These are phyloP conservation scores for Suhomyces prunicola DNA, from an alignment of 805 yeast genomes.

Conservation along the genomic window DNA sequence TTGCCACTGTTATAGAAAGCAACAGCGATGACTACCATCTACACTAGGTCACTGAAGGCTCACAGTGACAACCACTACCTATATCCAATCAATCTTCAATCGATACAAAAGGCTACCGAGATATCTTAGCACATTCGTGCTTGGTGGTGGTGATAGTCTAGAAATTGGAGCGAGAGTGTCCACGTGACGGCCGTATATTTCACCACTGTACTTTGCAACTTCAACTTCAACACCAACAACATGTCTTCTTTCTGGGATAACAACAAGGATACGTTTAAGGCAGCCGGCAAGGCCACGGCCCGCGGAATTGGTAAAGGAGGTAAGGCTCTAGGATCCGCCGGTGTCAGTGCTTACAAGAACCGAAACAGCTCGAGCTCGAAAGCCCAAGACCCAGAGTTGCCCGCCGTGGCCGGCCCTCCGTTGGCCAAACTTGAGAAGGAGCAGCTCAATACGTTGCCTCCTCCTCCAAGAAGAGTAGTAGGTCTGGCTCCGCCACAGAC, in stretches of 20 bases:
- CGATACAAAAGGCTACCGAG: no score
- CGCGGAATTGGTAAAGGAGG: constrained; percentile 53
- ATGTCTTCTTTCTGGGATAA: constrained; percentile 47
- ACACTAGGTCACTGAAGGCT: no score
- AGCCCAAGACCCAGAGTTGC: background rate
- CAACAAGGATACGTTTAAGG: constrained; percentile 50
- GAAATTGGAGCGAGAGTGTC: no score
- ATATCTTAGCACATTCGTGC: no score
- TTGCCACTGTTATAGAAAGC: no score
- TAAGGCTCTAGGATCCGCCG: constrained; percentile 48
- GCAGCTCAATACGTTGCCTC: constrained; percentile 34
- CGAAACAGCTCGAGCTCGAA: constrained; percentile 10
- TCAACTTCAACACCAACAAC: background rate
- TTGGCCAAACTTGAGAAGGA: constrained; percentile 15
- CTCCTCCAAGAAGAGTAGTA: constrained; percentile 36
- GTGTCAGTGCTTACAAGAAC: constrained; percentile 48
- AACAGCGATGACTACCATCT: no score
- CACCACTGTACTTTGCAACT: background rate
- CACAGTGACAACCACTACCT: no score
- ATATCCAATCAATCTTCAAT: no score
- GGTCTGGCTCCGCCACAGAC: background rate
- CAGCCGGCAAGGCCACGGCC: constrained; percentile 47
- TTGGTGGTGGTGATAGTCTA: no score
- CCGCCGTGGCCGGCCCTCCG: constrained; percentile 9
- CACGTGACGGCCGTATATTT: background rate